phyloP scores from a whole-genome alignment of 2,329 filamentous ascomycete genomes.

The Ceratocystis harringtonii region DNA sequence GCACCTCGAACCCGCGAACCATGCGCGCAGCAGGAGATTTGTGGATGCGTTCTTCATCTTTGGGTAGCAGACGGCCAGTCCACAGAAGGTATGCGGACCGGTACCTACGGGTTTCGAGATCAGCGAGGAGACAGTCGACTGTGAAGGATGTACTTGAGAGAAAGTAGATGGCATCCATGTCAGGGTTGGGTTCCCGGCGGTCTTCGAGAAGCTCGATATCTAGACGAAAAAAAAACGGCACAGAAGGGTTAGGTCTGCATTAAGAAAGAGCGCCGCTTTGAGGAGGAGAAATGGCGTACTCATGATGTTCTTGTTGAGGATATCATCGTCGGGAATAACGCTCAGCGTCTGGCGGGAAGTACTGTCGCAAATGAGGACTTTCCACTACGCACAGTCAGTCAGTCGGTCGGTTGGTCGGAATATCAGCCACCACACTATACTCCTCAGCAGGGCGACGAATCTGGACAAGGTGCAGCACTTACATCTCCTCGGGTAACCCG shows the following conservation, averaged over 20 bases:
- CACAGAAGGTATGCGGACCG: slow-evolving; percentile 67
- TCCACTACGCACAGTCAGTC: slow-evolving; percentile 51
- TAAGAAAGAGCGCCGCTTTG: background rate
- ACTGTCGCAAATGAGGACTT: slow-evolving; percentile 83
- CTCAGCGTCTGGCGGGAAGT: slow-evolving; percentile 73
- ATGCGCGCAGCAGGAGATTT: slow-evolving; percentile 51
- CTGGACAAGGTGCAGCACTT: slow-evolving; percentile 24
- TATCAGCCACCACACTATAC: background rate
- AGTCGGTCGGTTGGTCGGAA: no score
- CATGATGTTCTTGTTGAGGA: slow-evolving; percentile 90
- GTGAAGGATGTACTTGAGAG: slow-evolving; percentile 75
- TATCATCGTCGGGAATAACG: slow-evolving; percentile 86
- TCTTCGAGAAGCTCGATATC: slow-evolving; percentile 93
- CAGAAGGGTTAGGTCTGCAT: slow-evolving; percentile 9
- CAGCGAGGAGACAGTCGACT: slow-evolving; percentile 84
- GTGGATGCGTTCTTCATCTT: slow-evolving; percentile 60
- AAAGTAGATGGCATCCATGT: slow-evolving; percentile 91
- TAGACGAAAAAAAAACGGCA: slow-evolving; percentile 26
- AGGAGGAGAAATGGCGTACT: slow-evolving; percentile 41
- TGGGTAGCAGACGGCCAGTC: slow-evolving; percentile 59
- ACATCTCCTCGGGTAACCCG: slow-evolving; percentile 71
- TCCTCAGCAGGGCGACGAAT: background rate
- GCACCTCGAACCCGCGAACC: slow-evolving; percentile 64
- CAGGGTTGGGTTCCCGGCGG: slow-evolving; percentile 62
- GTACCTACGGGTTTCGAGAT: slow-evolving; percentile 76